These are phyloP conservation scores for Saccharomycopsis sp. DNA, from an alignment of 805 yeast species.

Conservation along the genomic window DNA sequence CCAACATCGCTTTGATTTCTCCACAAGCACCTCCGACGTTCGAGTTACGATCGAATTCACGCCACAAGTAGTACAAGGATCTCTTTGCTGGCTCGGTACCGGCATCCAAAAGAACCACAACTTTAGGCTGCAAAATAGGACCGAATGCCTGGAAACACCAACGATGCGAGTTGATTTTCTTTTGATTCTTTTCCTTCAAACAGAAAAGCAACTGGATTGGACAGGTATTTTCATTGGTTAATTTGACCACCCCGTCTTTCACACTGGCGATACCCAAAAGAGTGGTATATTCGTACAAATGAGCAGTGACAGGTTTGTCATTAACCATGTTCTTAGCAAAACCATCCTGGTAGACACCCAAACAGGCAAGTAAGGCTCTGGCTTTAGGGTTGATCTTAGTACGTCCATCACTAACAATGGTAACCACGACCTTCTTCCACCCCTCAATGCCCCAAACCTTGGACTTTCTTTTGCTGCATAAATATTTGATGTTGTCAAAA, in stretches of 20 bases:
- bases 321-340: constrained; percentile 91
- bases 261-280: constrained; percentile 79
- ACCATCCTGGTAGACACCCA: constrained; percentile 94
- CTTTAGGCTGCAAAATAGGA: constrained; percentile 73
- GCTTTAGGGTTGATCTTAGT: constrained; percentile 75
- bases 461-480: constrained; percentile 59
- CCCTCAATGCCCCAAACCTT: constrained; percentile 95
- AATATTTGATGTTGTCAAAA: constrained; percentile 76
- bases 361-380: constrained; percentile 71
- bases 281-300: constrained; percentile 89
- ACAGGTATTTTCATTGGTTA: constrained; percentile 85
- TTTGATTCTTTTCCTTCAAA: constrained; percentile 80
- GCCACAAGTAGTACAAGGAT: constrained; percentile 86
- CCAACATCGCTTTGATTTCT: constrained; percentile 84
- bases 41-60: constrained; percentile 64
- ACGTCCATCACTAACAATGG: constrained; percentile 89
- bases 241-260: constrained; percentile 65
- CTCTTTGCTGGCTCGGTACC: constrained; percentile 89
- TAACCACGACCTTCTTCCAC: constrained; percentile 91
- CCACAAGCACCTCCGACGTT: constrained; percentile 98
- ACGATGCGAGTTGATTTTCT: constrained; percentile 90
- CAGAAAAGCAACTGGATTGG: constrained; percentile 91
- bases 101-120: constrained; percentile 82
- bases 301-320: constrained; percentile 75
- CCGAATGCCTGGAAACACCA: constrained; percentile 97